These are phyloP conservation scores for Puccinia hordei DNA, from an alignment of 1,284 basidiomycete genomes.

Conservation along the genomic window DNA sequence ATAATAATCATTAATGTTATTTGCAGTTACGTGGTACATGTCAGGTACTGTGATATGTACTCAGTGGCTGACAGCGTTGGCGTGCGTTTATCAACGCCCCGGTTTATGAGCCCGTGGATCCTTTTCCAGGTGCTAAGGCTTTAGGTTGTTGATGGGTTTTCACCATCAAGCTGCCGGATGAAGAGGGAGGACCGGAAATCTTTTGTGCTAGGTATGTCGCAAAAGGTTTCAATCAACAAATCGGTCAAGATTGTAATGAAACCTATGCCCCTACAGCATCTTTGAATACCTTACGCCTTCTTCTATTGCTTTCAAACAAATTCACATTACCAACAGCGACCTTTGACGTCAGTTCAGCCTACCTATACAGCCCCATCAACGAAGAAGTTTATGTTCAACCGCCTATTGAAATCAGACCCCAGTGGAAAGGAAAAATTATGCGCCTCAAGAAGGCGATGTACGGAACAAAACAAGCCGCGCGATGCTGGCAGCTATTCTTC, in stretches of 20 bases:
- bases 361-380: neutral
- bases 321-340: neutral
- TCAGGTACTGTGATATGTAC: too few relatives aligned
- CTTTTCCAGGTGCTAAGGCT: neutral
- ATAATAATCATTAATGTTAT: too few relatives aligned
- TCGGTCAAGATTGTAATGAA: conserved; percentile 1
- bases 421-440: too few relatives aligned
- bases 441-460: conserved; percentile 19
- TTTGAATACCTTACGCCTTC: neutral
- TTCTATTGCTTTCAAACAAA: neutral
- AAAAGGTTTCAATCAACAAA: neutral
- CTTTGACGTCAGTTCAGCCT: conserved; percentile 17
- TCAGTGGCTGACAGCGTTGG: too few relatives aligned
- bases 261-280: conserved; percentile 23
- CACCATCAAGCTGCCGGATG: neutral
- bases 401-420: too few relatives aligned
- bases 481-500: conserved; percentile 21
- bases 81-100: too few relatives aligned
- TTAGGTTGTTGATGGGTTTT: neutral
- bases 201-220: neutral
- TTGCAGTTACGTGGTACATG: too few relatives aligned
- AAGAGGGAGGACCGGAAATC: neutral
- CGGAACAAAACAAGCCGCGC: conserved; percentile 8
- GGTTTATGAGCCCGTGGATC: neutral
- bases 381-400: too few relatives aligned